Conservation (phyloP, 192 early-diverging fungal genomes). For the Nowakowskiella sp. region DNA sequence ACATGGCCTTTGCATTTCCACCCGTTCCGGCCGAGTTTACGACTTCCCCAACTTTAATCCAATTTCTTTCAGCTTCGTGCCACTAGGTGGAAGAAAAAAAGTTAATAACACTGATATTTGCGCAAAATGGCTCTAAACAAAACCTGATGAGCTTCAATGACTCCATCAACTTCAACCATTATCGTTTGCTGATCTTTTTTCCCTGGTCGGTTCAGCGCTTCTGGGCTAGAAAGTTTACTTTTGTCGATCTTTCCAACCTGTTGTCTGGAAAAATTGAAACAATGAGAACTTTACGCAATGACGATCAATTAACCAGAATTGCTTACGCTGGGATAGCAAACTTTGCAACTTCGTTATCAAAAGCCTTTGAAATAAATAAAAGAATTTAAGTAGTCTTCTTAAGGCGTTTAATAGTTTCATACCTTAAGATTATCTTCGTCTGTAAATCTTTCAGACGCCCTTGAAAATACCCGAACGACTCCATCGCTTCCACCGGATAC, state of each 20-base stretch:
- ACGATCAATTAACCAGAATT: background rate
- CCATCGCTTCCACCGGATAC: slow-evolving; percentile 82
- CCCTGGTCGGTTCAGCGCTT: slow-evolving; percentile 63
- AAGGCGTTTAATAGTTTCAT: background rate
- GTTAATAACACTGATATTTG: background rate
- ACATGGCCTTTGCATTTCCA: slow-evolving; percentile 73
- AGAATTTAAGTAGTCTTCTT: slow-evolving; percentile 9
- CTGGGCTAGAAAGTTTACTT: slow-evolving; percentile 66
- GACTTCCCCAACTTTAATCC: slow-evolving; percentile 89
- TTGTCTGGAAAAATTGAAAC: slow-evolving; percentile 31
- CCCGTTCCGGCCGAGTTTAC: slow-evolving; percentile 75
- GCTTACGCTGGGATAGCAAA: slow-evolving; percentile 55
- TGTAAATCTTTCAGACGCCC: slow-evolving; percentile 52
- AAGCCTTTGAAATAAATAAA: slow-evolving; percentile 19
- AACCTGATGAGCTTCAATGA: slow-evolving; percentile 75
- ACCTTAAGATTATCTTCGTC: slow-evolving; percentile 29
- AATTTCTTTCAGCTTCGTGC: slow-evolving; percentile 46
- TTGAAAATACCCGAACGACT: slow-evolving; percentile 72
- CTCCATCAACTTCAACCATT: slow-evolving; percentile 72
- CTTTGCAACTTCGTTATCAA: slow-evolving; percentile 45
- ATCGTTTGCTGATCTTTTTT: slow-evolving; percentile 75
- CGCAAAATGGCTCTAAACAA: slow-evolving; percentile 7
- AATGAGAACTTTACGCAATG: background rate
- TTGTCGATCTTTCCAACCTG: slow-evolving; percentile 80
- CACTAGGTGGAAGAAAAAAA: slow-evolving; percentile 42